Conservation (phyloP, 257 asterid species). For the Fraxinus quadrangulata region DNA sequence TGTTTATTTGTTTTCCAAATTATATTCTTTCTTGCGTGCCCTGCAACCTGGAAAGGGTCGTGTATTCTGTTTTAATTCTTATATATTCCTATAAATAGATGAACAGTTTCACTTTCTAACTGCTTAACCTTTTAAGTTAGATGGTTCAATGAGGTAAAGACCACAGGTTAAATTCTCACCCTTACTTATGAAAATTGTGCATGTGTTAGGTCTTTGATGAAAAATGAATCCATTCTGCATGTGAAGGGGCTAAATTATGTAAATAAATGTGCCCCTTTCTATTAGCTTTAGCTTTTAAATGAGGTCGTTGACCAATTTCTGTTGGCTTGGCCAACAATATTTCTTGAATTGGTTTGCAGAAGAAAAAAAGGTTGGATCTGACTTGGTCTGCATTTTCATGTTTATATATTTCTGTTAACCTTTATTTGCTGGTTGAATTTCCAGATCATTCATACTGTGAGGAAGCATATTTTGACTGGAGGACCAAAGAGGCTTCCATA, state of each 20-base stretch:
- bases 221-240: background rate
- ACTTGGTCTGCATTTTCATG: background rate
- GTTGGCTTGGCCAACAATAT: conserved; percentile 13
- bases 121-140: background rate
- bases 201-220: background rate
- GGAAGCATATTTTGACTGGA: conserved; percentile 86
- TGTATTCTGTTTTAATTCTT: too few species aligned
- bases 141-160: background rate
- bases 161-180: background rate
- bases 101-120: background rate
- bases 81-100: too few species aligned
- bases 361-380: background rate
- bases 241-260: background rate
- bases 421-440: conserved; percentile 31
- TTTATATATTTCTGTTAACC: conserved; percentile 16
- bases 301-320: background rate
- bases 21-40: too few species aligned
- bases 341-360: background rate
- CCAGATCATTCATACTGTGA: conserved; percentile 77
- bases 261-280: background rate
- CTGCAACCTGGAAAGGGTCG: too few species aligned
- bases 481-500: conserved; percentile 89
- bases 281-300: background rate
- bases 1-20: too few species aligned
- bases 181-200: background rate